Evolutionary conservation across 768 basidiomycete genomes (phyloP), one percentile per base, ranked within the genome.

Genomic region (Rhizopogon roseolus): DNA sequence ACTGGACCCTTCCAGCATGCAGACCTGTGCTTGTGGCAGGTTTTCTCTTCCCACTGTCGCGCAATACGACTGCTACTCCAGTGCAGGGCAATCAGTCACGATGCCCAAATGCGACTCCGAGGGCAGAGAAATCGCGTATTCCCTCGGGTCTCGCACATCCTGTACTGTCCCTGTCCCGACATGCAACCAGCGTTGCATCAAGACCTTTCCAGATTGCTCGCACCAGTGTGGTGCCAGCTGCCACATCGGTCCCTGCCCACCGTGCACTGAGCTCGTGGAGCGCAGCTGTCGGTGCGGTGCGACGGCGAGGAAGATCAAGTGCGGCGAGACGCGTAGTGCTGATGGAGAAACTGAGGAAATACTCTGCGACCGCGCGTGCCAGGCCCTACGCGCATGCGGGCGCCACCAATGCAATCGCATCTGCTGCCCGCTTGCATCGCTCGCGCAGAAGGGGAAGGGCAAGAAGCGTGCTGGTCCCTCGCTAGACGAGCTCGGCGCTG

Each of bases 241-340:
- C 62, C 96, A 98, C 64, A 72, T 71, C 16, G 92, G 88, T 1
- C 67, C 79, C 0, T 98, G 96, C 61, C 86, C 88, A 0, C 89
- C 93, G 0, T 98, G 96, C 68, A 65, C 69, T 1, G 80, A 88
- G 48, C 71, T 74, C 42, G 76, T 94, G 40, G 79, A 84, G 4
- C 76, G 87, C 6, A 88, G 90, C 3, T 99, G 97, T 66, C 79
- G 97, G 29, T 98, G 97, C 57, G 95, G 94, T 0, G 74, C 81
- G 16, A 86, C 84, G 2, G 85, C 74, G 5, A 73, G 68, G 13
- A 67, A 73, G 3, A 62, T 81, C 0, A 67, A 61, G 1, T 98
- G 95, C 65, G 52, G 63, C 2, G 40, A 71, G 45, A 66, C 76
- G 13, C 70, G 67, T 3, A 55, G 55, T 1, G 66, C 69, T 1